Base-by-base conservation (phyloP, 345 rosid species). In the Brassica nigra region DNA sequence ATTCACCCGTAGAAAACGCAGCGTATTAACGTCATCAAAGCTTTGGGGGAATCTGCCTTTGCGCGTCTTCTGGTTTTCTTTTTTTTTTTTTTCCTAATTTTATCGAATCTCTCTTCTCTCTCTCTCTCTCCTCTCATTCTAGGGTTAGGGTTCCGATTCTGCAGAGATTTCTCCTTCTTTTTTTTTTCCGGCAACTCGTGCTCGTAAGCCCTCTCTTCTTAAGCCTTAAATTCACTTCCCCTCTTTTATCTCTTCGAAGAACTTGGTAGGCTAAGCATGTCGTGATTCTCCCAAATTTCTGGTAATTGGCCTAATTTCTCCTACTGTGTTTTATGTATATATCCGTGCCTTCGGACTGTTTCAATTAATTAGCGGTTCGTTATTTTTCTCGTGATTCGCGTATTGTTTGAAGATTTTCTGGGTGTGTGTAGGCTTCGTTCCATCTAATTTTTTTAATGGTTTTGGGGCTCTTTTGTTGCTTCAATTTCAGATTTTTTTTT, bases 101-200 rank as follows among this genome's bases (percentile, higher is more conserved):
- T 8, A 66, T 68, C 83, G 75, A 52, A 34, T 70, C 77, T 67
- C 68, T 76, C 77, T 58, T 67, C 16, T 28, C 44, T 33, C 65
- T 47, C 71, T 39, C 9, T 27, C 4, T 8, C 65, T 67, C 12
- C 47, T 37, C 70, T 75, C 73, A 36, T 59, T 71, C 75, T 59
- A 80, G 89, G 87, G 89, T 87, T 86, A 83, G 91, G 89, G 90
- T 88, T 87, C 71, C 85, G 70, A 73, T 78, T 75, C 31, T 4
- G 69, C 80, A 55, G 54, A 68, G 68, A 23, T 9, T 36, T 49
- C 16, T 47, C 6, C 11, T 14, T 11, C 1, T 16, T 55, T 23
- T 3, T 59, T 58, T 8, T 23, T 23, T 18, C 18, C 18, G 6
- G n/a, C 34, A 61, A 55, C 68, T 55, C 15, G 42, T 23, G 28